These are phyloP conservation scores for Hippophae gyantsensis DNA, from an alignment of 306 rosid genomes.

Conservation along the genomic window DNA sequence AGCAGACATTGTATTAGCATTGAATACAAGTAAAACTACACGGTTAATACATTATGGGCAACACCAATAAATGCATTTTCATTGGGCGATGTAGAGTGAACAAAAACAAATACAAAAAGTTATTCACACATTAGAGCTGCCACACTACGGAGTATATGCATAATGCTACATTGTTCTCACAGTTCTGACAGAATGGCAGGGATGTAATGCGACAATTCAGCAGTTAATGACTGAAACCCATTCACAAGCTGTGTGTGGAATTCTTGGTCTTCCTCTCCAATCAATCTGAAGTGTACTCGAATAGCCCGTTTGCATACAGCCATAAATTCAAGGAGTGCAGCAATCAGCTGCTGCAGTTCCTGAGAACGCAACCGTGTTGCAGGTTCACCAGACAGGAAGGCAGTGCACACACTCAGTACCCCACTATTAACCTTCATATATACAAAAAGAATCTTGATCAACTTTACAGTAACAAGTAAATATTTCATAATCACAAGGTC, in stretches of 20 bases:
- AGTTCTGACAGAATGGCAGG: slow-evolving; percentile 95
- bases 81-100: slow-evolving; percentile 1
- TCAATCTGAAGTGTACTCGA: slow-evolving; percentile 82
- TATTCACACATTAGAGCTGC: slow-evolving; percentile 29
- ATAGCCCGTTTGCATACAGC: slow-evolving; percentile 98
- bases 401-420: slow-evolving; percentile 92
- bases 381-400: slow-evolving; percentile 95
- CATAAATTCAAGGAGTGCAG: slow-evolving; percentile 97
- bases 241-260: slow-evolving; percentile 97
- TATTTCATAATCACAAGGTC: no score
- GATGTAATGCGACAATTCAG: slow-evolving; percentile 89
- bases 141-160: slow-evolving; percentile 6
- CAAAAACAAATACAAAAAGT: not conserved
- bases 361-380: slow-evolving; percentile 91
- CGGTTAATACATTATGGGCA: no score
- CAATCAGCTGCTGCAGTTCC: slow-evolving; percentile 95
- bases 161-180: slow-evolving; percentile 28
- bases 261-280: slow-evolving; percentile 97
- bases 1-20: no score
- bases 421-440: slow-evolving; percentile 87
- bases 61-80: slow-evolving; percentile 10
- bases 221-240: slow-evolving; percentile 92
- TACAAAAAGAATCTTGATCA: slow-evolving; percentile 5
- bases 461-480: not conserved
- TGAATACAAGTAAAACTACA: no score